These are phyloP conservation scores for Arxiozyma telluris DNA, from an alignment of 1,139 yeast species.

Conservation along the genomic window DNA sequence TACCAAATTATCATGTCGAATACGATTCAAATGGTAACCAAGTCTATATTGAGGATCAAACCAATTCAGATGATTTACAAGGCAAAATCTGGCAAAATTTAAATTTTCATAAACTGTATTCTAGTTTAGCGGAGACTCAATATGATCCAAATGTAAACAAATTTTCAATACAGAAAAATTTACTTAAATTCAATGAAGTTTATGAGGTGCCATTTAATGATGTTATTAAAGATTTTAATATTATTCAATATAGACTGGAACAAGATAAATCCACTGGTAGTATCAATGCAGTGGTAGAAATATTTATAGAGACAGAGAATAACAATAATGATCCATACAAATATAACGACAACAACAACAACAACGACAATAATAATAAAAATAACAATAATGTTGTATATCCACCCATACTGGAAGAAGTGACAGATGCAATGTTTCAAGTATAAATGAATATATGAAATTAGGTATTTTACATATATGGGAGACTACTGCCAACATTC, in stretches of 20 bases:
- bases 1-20: slow-evolving; percentile 19
- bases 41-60: slow-evolving; percentile 14
- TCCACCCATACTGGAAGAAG: slow-evolving; percentile 1
- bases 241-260: background rate
- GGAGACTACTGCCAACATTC: too few species aligned
- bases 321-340: background rate
- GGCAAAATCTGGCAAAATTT: background rate
- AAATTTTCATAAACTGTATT: background rate
- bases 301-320: background rate
- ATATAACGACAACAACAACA: too few species aligned
- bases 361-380: too few species aligned
- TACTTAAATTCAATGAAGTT: background rate
- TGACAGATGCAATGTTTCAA: slow-evolving; percentile 1
- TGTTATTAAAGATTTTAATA: background rate
- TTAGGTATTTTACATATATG: background rate
- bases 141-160: background rate
- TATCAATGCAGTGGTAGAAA: background rate
- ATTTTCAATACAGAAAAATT: background rate
- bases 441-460: background rate
- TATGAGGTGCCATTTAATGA: background rate
- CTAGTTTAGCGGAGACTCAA: background rate
- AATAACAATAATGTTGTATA: too few species aligned
- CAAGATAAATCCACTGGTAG: background rate
- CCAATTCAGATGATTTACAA: background rate
- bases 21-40: slow-evolving; percentile 20